phyloP scores from a whole-genome alignment of 1,284 basidiomycete genomes.

The Leccinum proliferum region DNA sequence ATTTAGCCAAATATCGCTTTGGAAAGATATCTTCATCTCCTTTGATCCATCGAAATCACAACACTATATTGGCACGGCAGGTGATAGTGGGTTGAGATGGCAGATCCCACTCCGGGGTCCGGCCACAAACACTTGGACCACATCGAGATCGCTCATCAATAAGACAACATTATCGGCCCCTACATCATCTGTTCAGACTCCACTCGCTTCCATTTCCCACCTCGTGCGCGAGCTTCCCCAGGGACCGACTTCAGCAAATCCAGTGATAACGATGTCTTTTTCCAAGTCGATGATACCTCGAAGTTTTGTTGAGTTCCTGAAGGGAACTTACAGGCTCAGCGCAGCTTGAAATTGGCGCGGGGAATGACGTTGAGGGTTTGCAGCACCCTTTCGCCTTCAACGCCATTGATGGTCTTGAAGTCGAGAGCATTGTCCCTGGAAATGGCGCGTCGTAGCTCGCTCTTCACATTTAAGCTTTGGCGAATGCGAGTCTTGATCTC shows the following conservation, averaged over 20 bases:
- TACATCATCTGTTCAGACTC: no score
- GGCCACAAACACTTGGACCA: no score
- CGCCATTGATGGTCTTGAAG: constrained; percentile 89
- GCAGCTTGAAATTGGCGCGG: constrained; percentile 92
- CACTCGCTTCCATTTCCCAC: constrained; percentile 96
- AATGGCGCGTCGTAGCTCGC: constrained; percentile 89
- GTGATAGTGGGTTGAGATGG: no score
- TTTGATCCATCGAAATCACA: no score
- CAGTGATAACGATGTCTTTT: constrained; percentile 93
- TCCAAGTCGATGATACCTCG: constrained; percentile 91
- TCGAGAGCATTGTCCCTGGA: constrained; percentile 93
- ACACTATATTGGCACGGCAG: no score
- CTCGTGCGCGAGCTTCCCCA: constrained; percentile 99
- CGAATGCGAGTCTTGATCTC: constrained; percentile 90
- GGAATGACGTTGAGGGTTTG: constrained; percentile 93
- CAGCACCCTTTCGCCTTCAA: constrained; percentile 88
- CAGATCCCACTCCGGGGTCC: no score
- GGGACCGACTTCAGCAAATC: constrained; percentile 97
- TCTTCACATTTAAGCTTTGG: constrained; percentile 69
- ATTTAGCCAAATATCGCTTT: no score
- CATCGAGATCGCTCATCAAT: no score
- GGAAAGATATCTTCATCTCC: no score
- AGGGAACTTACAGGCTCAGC: constrained; percentile 60
- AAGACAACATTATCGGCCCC: no score
- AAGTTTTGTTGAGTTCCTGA: constrained; percentile 66